phyloP scores from a whole-genome alignment of 2,329 filamentous ascomycete genomes.

The Alternaria triticimaculans region DNA sequence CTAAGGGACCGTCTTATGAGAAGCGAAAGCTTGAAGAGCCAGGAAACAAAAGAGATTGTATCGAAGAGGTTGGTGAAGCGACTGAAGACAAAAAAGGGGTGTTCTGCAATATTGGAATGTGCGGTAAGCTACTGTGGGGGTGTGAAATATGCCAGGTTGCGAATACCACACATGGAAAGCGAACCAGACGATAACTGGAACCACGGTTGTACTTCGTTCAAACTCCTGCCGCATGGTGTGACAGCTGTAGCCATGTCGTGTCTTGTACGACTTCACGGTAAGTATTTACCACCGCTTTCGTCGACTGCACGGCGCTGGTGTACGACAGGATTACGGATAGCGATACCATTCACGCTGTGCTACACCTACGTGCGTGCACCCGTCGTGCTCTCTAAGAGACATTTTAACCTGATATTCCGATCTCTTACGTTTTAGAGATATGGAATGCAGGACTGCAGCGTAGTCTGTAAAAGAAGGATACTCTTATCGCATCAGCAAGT shows the following conservation, averaged over 20 bases:
- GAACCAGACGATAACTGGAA: neutral
- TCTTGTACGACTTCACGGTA: neutral
- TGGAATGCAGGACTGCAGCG: neutral
- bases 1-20: neutral
- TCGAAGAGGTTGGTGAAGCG: neutral
- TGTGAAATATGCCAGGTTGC: neutral
- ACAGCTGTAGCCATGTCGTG: conserved; percentile 4
- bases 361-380: neutral
- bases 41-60: neutral
- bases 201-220: neutral
- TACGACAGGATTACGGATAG: neutral
- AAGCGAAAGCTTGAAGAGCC: neutral
- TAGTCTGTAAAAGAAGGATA: neutral
- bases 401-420: neutral
- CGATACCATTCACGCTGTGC: neutral
- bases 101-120: neutral
- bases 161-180: neutral
- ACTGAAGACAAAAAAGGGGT: neutral
- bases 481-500: neutral
- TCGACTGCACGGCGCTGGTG: neutral
- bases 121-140: neutral
- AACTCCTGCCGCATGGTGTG: neutral
- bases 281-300: neutral
- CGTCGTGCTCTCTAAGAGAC: neutral
- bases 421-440: neutral